Percentiles rank a stretch among this genome's conserved stretches.
Conservation (phyloP, 2,329 filamentous ascomycete genomes). For the Clathrospora elynae region DNA sequence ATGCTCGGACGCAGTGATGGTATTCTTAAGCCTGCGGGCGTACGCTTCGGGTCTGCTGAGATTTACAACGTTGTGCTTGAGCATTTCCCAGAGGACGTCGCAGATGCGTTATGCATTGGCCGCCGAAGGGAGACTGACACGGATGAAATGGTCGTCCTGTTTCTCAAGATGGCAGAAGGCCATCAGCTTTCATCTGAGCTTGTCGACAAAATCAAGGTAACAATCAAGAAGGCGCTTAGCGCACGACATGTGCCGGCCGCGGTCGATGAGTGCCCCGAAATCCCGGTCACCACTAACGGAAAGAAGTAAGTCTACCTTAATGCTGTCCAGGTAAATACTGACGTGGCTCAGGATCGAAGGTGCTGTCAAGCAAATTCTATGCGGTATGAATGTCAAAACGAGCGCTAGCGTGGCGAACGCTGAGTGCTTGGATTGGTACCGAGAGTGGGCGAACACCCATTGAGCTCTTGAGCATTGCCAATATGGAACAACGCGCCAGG, state of each 20-base stretch:
- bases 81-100: conserved; percentile 77
- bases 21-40: conserved; percentile 87
- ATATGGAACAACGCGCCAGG: too few relatives aligned
- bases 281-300: conserved; percentile 90
- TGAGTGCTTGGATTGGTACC: conserved; percentile 86
- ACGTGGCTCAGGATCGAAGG: conserved; percentile 75
- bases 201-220: conserved; percentile 65
- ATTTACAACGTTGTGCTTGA: conserved; percentile 93
- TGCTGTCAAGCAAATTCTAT: conserved; percentile 93
- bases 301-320: conserved; percentile 73
- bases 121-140: conserved; percentile 70
- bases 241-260: conserved; percentile 87
- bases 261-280: conserved; percentile 80
- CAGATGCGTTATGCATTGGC: conserved; percentile 88
- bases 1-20: conserved; percentile 95
- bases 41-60: conserved; percentile 90
- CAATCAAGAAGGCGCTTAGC: conserved; percentile 78
- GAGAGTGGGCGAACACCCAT: conserved; percentile 63
- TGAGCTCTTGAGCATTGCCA: conserved; percentile 1
- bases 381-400: conserved; percentile 82
- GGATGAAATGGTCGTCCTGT: conserved; percentile 87
- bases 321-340: conserved; percentile 4
- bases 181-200: conserved; percentile 65
- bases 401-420: conserved; percentile 93
- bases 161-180: conserved; percentile 74